Base-by-base conservation (phyloP, 805 yeast genomes). In the Lipomyces sp. region DNA sequence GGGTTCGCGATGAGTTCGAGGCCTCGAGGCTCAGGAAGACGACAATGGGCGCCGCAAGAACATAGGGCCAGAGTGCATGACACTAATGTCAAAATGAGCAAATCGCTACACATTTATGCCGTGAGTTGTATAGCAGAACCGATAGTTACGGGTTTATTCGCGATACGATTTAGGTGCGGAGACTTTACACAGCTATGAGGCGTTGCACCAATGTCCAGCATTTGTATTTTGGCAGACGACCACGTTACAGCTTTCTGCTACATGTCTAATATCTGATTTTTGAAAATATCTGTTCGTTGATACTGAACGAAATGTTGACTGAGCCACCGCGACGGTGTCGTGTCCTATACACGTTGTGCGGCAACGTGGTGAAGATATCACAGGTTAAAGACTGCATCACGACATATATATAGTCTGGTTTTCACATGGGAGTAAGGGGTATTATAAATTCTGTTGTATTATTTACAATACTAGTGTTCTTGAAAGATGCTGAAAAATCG, bases 331-430 rank as follows among this genome's bases (percentile, higher is more conserved):
- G 48, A 42, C 18, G 8, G 24, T 5, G 18, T 42, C 15, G 18
- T 1, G 48, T 42, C 48, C 15, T 42, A 15, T 5, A 42, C 48
- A 42, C 48, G 48, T 42, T 42, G 48, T 42, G 24, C 10, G 7
- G n/a, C 48, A 42, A 42, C 48, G 48, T 42, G 48, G 24, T 42
- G 48, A 42, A 42, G 48, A n/a, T 42, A 42, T 42, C 48, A 42
- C 48, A 42, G 24, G 48, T 24, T 42, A 13, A n/a, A 42, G 8
- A 42, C 48, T 8, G 48, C 48, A 15, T 42, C 48, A 42, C 48
- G 48, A 42, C 48, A 1, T 42, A 42, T 42, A 42, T 42, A 42
- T 42, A 15, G 24, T 24, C 48, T 42, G 24, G n/a, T 42, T 42
- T 42, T 24, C 48, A 42, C 48, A 42, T 42, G 48, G 48, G 7